Evolutionary conservation across 2,329 filamentous ascomycete genomes (phyloP), one percentile per base, ranked within the genome.

Genomic region (Aulographum hederae): DNA sequence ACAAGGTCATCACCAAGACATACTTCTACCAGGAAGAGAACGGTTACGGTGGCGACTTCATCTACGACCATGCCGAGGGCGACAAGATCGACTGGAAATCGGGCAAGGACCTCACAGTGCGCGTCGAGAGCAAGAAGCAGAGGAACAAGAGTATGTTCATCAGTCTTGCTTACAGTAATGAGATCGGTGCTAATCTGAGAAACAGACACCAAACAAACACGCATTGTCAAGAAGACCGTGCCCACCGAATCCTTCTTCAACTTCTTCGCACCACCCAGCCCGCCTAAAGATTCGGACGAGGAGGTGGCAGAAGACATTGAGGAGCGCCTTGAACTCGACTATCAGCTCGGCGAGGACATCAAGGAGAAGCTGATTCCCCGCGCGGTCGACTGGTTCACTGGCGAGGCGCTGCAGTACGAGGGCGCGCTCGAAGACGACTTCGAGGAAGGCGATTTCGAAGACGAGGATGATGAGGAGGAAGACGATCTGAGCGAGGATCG

Each of bases 11-110:
- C 56, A 84, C 81, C 51, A 98, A 98, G 72, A 94, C 86, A 37
- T 98, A 98, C 63, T 95, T 74, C 65, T 98, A 98, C 63, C 86
- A 94, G 61, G 91, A 89, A 52, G 89, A 98, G 69, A 94, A 78
- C 47, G 89, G 89, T 37, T 98, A 98, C 50, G 89, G 86, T 44
- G 91, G 89, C 44, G 91, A 98, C 57, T 98, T 95, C 62, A 95
- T 98, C 58, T 98, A 98, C 54, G 89, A 98, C 54, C 89, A 98
- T 53, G 89, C 91, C 35, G 86, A 98, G 57, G 89, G 91, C 41
- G 81, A 93, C 55, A 89, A 92, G 68, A 92, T 98, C 48, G 78
- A 94, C 46, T 98, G 89, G 27, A 28, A 92, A 62, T 62, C 74
- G 6, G 78, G 78, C 47, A 84, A 92, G 58, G 89, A 98, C 51